phyloP scores from a whole-genome alignment of 306 rosid species.

The Lupinus albus region DNA sequence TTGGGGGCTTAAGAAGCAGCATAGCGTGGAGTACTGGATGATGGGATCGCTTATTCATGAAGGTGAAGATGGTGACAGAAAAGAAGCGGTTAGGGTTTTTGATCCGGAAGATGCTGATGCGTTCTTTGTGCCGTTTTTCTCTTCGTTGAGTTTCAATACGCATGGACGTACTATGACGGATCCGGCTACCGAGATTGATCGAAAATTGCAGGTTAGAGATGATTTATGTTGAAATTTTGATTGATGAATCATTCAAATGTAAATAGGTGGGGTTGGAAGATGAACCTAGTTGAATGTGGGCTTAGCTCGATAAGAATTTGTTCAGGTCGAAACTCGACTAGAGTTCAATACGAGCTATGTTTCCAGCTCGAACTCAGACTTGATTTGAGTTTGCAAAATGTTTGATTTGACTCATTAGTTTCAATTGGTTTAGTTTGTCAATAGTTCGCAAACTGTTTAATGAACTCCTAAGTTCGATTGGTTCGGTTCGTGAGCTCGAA shows the following conservation, averaged over 20 bases:
- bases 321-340: too few species aligned
- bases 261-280: too few species aligned
- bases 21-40: slow-evolving; percentile 96
- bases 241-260: slow-evolving; percentile 2
- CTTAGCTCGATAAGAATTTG: too few species aligned
- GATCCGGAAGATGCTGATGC: slow-evolving; percentile 87
- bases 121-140: slow-evolving; percentile 88
- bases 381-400: too few species aligned
- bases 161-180: slow-evolving; percentile 90
- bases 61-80: slow-evolving; percentile 38
- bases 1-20: slow-evolving; percentile 84
- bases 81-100: slow-evolving; percentile 75
- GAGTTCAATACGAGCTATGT: too few species aligned
- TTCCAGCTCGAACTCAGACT: too few species aligned
- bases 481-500: too few species aligned
- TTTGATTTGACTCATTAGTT: too few species aligned
- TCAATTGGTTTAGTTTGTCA: too few species aligned
- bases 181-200: slow-evolving; percentile 77
- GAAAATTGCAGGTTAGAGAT: slow-evolving; percentile 70
- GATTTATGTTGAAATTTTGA: neutral
- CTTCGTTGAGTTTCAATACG: slow-evolving; percentile 87
- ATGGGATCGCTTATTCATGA: slow-evolving; percentile 80
- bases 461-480: too few species aligned
- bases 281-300: too few species aligned
- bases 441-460: too few species aligned